Percentiles rank a stretch among this genome's conserved stretches.
Conservation (phyloP, 768 basidiomycete species). For the Termitomyces sp. region DNA sequence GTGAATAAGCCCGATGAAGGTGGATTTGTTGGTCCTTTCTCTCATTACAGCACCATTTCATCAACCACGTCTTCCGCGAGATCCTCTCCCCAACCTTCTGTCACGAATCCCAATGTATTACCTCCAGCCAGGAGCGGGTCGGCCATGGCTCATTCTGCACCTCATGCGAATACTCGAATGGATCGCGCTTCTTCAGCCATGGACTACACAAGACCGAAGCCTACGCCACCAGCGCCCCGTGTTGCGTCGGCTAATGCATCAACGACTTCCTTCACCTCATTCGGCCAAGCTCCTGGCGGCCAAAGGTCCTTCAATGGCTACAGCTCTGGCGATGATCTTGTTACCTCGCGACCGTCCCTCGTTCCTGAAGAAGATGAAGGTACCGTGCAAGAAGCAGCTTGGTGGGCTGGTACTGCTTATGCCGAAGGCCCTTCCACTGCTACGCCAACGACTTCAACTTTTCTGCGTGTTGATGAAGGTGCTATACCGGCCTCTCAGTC, state of each 20-base stretch:
- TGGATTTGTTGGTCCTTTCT: conserved; percentile 74
- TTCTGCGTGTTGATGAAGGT: conserved; percentile 50
- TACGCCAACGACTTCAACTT: conserved; percentile 71
- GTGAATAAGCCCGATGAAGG: conserved; percentile 32
- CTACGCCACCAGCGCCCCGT: conserved; percentile 47
- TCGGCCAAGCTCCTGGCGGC: conserved; percentile 30
- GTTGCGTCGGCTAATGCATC: conserved; percentile 49
- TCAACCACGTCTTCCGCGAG: conserved; percentile 71
- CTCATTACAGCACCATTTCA: conserved; percentile 90
- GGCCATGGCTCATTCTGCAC: conserved; percentile 56
- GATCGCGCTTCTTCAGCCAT: conserved; percentile 78
- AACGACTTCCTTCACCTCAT: conserved; percentile 47
- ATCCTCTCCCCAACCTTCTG: conserved; percentile 70
- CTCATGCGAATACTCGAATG: conserved; percentile 46
- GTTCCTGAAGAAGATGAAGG: conserved; percentile 28
- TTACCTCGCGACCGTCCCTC: conserved; percentile 28
- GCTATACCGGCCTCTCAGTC: conserved; percentile 33
- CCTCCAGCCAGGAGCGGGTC: conserved; percentile 65
- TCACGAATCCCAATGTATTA: conserved; percentile 33
- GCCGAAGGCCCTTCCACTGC: conserved; percentile 27
- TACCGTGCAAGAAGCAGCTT: conserved; percentile 39
- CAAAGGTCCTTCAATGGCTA: conserved; percentile 29
- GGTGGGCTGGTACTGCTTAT: conserved; percentile 60
- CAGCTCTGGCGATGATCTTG: conserved; percentile 25
- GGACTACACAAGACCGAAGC: conserved; percentile 60